Evolutionary conservation across 2,329 filamentous ascomycete species (phyloP), one percentile per base, ranked within the genome.

Genomic region (Lecanicillium sp.): DNA sequence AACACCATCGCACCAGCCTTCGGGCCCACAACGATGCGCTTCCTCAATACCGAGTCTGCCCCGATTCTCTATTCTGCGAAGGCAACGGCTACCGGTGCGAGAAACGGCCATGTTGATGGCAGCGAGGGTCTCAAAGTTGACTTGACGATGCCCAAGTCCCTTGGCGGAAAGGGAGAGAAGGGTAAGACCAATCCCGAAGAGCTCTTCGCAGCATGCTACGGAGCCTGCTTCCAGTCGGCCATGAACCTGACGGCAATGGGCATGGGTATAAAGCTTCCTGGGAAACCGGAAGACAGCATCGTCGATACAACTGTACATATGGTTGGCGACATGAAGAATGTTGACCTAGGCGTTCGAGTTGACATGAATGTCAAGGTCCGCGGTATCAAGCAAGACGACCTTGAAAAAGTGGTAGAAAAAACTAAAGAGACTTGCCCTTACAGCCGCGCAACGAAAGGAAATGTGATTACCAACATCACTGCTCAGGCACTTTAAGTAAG

Each of bases 121-220:
- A 40, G 41, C 29, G 53, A 55, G 42, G 50, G 51, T 42, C 51
- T 55, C 27, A 35, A 44, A 25, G 38, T 55, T 9, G 59, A 65
- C 22, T 56, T 66, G 1, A 59, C 58, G 14, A 66, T 65, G 64
- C 57, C 63, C 40, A 66, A 65, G 46, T 57, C 55, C 1, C 56
- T 68, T 11, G 62, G 63, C 29, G 64, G 63, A 8, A 33, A 49
- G 1, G 63, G 62, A 12, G 62, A 54, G 37, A 42, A 38, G 25
- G 55, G 61, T 41, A 68, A 66, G 49, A 67, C 65, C 6, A 70
- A 65, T 43, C 63, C 62, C 1, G 65, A 69, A 50, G 65, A 69
- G 44, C 58, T 70, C 2, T 68, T 68, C 43, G 64, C 65, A 1
- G 65, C 65, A 1, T 65, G 64, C 16, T 68, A 67, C 43, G 66